Conservation (phyloP, 352 stramenopile species). For the Globisporangium heterothallicum region DNA sequence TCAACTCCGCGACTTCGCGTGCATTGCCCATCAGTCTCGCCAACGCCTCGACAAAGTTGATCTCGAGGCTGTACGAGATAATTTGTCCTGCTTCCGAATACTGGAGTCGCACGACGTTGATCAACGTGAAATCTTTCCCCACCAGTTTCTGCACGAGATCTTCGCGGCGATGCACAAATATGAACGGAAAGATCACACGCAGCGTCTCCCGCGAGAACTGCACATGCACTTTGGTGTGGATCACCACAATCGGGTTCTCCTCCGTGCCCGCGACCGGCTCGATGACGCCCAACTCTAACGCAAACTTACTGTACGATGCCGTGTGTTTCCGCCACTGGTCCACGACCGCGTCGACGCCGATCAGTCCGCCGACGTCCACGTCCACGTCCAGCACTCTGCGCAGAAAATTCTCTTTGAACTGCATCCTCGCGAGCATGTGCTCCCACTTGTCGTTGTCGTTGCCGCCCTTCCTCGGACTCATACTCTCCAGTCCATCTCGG, state of each 20-base stretch:
- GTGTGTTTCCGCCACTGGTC: slow-evolving; percentile 12
- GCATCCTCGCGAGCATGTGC: neutral
- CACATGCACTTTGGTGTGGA: slow-evolving; percentile 3
- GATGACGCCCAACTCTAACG: neutral
- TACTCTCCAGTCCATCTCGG: neutral
- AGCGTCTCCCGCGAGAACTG: neutral
- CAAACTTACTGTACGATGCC: slow-evolving; percentile 5
- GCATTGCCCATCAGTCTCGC: neutral
- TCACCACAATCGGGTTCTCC: slow-evolving; percentile 7
- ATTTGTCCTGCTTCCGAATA: neutral
- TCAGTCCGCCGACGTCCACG: neutral
- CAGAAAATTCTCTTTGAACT: slow-evolving; percentile 9
- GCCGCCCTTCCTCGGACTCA: neutral
- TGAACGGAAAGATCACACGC: neutral
- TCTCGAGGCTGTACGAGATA: neutral
- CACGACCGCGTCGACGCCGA: neutral
- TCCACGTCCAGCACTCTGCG: slow-evolving; percentile 3
- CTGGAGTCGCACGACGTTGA: neutral
- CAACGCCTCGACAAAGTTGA: neutral
- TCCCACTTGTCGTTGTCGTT: too few species aligned
- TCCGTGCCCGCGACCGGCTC: neutral
- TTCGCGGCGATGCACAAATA: neutral
- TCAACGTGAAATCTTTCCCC: neutral
- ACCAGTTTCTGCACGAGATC: neutral
- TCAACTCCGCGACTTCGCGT: neutral